A percentile compares a stretch with the other conserved stretches of the same genome.
Conservation (phyloP, 2,329 filamentous ascomycete genomes). For the Alternaria arbusti region DNA sequence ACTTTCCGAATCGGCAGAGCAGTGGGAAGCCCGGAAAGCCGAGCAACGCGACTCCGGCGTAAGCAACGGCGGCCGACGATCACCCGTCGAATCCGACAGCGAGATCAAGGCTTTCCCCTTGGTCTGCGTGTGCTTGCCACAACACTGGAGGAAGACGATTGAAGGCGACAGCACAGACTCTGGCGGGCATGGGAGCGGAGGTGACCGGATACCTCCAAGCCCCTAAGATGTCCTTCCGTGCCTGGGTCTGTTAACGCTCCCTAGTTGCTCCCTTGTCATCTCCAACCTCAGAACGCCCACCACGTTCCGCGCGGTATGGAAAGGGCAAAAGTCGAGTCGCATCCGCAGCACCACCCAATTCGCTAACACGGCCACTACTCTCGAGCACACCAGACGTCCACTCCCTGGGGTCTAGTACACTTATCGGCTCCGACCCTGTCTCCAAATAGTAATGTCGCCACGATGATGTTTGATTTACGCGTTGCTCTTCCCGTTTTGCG, state of each 20-base stretch:
- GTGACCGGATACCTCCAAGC: conserved; percentile 42
- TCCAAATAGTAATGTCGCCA: conserved; percentile 40
- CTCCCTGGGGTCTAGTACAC: conserved; percentile 41
- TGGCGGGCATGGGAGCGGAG: conserved; percentile 39
- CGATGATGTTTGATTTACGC: conserved; percentile 38
- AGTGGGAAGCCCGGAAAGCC: conserved; percentile 80
- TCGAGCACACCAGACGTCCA: conserved; percentile 23
- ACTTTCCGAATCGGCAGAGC: conserved; percentile 81
- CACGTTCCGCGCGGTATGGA: conserved; percentile 4
- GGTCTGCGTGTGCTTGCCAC: conserved; percentile 92
- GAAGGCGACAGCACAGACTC: conserved; percentile 71
- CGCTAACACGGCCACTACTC: conserved; percentile 23
- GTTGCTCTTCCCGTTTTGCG: conserved; percentile 27
- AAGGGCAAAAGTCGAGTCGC: conserved; percentile 8
- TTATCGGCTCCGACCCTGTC: conserved; percentile 34
- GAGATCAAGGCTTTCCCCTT: conserved; percentile 98
- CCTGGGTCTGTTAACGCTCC: conserved; percentile 32
- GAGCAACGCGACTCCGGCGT: conserved; percentile 91
- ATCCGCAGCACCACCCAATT: conserved; percentile 8
- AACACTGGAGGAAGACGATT: conserved; percentile 96
- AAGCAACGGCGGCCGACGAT: conserved; percentile 71
- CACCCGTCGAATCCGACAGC: conserved; percentile 56
- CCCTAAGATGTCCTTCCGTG: conserved; percentile 24
- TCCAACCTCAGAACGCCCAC: conserved; percentile 17
- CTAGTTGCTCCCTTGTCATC: conserved; percentile 33